Evolutionary conservation across 2,329 filamentous ascomycete species (phyloP).

Genomic region (Penicillium digitatum): DNA sequence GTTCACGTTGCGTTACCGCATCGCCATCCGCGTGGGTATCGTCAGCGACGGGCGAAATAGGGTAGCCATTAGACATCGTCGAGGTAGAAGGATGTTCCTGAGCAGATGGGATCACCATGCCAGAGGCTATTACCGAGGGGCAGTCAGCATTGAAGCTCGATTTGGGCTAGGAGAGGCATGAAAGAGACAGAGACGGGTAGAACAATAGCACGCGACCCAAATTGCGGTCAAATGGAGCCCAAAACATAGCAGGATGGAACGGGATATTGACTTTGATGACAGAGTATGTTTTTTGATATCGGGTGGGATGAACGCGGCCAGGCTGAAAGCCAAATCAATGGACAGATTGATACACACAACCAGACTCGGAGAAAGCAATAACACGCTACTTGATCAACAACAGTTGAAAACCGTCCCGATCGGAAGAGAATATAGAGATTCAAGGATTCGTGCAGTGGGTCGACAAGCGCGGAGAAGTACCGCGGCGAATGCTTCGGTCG

Average conservation of each 20-base stretch:
- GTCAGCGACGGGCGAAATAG: conserved; percentile 25
- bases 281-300: conserved; percentile 37
- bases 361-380: conserved; percentile 18
- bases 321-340: conserved; percentile 24
- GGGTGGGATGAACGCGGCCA: conserved; percentile 34
- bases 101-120: conserved; percentile 46
- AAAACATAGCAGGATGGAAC: conserved; percentile 22
- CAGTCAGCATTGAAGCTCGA: conserved; percentile 43
- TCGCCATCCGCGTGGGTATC: conserved; percentile 33
- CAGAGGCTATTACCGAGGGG: conserved; percentile 38
- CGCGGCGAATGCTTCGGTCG: conserved; percentile 32
- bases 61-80: conserved; percentile 36
- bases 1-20: conserved; percentile 58
- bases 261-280: conserved; percentile 36
- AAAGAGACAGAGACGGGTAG: conserved; percentile 23
- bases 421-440: conserved; percentile 19
- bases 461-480: conserved; percentile 40
- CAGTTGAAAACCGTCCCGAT: conserved; percentile 16
- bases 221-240: conserved; percentile 24
- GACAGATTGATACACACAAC: conserved; percentile 21
- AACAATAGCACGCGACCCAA: conserved; percentile 36
- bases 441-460: conserved; percentile 36
- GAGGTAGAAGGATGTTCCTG: conserved; percentile 34
- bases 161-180: conserved; percentile 14
- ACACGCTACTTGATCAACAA: conserved; percentile 15